Conservation (phyloP, 768 basidiomycete genomes). For the Mycena venus region DNA sequence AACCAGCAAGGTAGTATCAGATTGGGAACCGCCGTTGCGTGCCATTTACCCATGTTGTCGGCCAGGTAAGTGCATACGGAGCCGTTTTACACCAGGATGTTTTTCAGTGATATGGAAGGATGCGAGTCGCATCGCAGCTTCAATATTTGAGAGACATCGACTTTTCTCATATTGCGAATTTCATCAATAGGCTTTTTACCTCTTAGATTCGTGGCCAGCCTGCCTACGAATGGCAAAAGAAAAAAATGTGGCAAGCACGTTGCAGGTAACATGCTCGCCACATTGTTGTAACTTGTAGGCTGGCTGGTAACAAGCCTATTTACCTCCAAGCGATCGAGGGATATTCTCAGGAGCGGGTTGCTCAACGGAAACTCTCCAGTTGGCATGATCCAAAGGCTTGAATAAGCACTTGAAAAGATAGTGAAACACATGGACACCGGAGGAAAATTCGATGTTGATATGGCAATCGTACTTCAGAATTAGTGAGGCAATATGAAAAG, state of each 20-base stretch:
- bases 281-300: no score
- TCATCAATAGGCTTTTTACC: neutral
- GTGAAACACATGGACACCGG: neutral
- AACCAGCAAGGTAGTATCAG: neutral
- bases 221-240: no score
- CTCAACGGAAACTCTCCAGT: neutral
- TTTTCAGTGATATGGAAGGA: no score
- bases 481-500: neutral
- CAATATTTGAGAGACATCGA: neutral
- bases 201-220: no score
- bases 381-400: neutral
- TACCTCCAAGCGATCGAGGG: neutral
- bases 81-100: no score
- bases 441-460: neutral
- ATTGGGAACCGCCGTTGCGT: neutral
- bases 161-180: neutral
- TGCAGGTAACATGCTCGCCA: no score
- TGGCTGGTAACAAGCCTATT: no score
- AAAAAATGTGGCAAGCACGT: no score
- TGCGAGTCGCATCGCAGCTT: no score
- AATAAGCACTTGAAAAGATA: neutral
- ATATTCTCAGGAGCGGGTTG: neutral
- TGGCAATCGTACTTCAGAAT: neutral
- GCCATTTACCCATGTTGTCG: no score
- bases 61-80: no score